phyloP scores from a whole-genome alignment of 1,284 basidiomycete species.

The Volvariella surrecta region DNA sequence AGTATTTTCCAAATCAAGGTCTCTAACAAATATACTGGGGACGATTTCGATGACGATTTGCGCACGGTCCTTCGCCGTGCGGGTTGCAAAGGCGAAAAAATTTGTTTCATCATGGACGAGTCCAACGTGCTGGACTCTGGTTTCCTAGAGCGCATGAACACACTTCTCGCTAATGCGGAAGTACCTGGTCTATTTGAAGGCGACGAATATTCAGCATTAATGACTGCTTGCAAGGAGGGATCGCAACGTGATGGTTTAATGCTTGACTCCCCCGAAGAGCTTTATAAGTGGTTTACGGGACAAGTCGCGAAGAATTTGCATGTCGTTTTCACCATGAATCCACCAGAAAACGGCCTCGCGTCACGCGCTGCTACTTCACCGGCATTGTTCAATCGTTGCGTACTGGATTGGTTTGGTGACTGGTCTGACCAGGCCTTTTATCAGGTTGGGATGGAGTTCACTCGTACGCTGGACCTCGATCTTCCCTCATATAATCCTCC shows the following conservation, averaged over 20 bases:
- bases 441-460: slow-evolving; percentile 95
- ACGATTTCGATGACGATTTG: slow-evolving; percentile 97
- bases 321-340: slow-evolving; percentile 99
- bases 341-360: slow-evolving; percentile 91
- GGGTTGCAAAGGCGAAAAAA: slow-evolving; percentile 98
- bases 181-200: slow-evolving; percentile 98
- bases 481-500: slow-evolving; percentile 74
- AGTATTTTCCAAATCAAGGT: slow-evolving; percentile 99
- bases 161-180: slow-evolving; percentile 97
- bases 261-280: slow-evolving; percentile 95
- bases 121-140: slow-evolving; percentile 98
- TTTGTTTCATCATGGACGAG: slow-evolving; percentile 99
- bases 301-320: slow-evolving; percentile 96
- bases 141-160: slow-evolving; percentile 99
- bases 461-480: slow-evolving; percentile 86
- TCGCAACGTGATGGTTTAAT: slow-evolving; percentile 96
- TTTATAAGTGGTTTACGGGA: slow-evolving; percentile 95
- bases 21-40: slow-evolving; percentile 96
- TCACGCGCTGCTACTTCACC: slow-evolving; percentile 96
- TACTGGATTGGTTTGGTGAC: slow-evolving; percentile 97
- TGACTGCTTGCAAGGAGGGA: slow-evolving; percentile 99
- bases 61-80: slow-evolving; percentile 88
- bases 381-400: slow-evolving; percentile 96
- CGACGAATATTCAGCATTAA: slow-evolving; percentile 92
- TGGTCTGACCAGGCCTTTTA: slow-evolving; percentile 98